Percentiles rank a stretch among this genome's conserved stretches.
phyloP scores from a whole-genome alignment of 2,329 filamentous ascomycete species.

The Zymoseptoria pseudotritici region DNA sequence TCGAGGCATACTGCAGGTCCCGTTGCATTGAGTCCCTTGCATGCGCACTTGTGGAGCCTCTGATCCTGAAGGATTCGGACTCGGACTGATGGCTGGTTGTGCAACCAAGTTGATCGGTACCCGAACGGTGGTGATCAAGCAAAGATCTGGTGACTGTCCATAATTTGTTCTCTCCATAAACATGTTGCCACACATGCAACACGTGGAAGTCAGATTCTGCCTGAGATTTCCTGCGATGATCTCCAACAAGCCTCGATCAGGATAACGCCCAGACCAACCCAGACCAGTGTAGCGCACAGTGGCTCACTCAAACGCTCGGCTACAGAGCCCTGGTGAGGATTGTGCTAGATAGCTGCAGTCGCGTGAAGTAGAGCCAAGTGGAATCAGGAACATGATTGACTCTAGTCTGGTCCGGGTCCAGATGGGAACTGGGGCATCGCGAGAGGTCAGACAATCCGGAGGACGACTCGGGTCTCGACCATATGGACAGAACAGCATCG shows the following conservation, averaged over 20 bases:
- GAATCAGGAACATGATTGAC: neutral
- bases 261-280: neutral
- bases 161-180: neutral
- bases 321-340: neutral
- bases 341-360: neutral
- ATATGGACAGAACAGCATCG: neutral
- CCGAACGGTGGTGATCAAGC: neutral
- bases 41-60: neutral
- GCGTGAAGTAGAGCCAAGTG: neutral
- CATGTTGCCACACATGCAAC: neutral
- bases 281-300: neutral
- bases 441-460: neutral
- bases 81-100: too few species aligned
- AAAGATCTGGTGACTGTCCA: neutral
- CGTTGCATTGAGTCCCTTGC: neutral
- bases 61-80: neutral
- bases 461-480: too few species aligned
- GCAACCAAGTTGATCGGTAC: neutral
- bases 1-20: neutral
- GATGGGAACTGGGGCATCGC: neutral
- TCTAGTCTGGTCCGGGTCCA: neutral
- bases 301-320: neutral
- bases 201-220: neutral
- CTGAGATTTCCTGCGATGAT: neutral
- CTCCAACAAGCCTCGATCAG: neutral